A percentile compares a stretch with the other conserved stretches of the same genome.
Evolutionary conservation across 495 filamentous ascomycete genomes (phyloP).

Genomic region (Hypoxylon crocopeplum): DNA sequence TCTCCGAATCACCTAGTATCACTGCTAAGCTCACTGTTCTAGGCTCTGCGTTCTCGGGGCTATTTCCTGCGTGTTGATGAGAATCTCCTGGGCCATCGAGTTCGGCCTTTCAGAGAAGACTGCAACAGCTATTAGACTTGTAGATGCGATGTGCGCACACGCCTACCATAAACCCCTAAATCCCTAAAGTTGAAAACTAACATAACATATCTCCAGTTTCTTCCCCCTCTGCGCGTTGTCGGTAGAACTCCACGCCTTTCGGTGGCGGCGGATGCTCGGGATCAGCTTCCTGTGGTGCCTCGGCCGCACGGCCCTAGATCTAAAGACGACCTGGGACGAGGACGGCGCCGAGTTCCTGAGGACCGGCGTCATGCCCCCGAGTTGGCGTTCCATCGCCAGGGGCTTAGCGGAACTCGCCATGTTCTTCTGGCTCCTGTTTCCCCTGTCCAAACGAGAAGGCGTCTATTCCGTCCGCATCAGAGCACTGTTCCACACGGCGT

Average conservation of each 20-base stretch:
- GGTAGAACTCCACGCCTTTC: neutral
- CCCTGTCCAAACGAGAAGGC: neutral
- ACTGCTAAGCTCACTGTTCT: neutral
- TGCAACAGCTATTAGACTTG: neutral
- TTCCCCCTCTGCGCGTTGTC: neutral
- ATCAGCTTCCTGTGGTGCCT: neutral
- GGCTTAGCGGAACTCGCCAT: too few relatives aligned
- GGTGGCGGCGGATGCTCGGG: neutral
- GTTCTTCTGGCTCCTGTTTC: neutral
- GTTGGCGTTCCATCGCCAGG: too few relatives aligned
- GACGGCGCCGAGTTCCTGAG: too few relatives aligned
- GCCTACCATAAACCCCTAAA: neutral
- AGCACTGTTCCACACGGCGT: neutral
- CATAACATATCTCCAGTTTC: neutral
- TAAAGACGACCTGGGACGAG: too few relatives aligned
- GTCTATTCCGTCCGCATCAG: neutral
- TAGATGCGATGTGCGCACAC: conserved; percentile 15
- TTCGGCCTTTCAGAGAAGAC: neutral
- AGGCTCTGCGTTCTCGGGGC: conserved; percentile 17
- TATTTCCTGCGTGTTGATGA: neutral
- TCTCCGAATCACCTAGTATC: neutral
- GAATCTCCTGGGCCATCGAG: conserved; percentile 8
- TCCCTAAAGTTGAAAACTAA: neutral
- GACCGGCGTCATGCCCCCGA: too few relatives aligned
- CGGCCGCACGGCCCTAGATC: neutral